Percentiles rank a stretch among this genome's conserved stretches.
These are phyloP conservation scores for Sonneratia caseolaris DNA, from an alignment of 345 rosid species.

Conservation along the genomic window DNA sequence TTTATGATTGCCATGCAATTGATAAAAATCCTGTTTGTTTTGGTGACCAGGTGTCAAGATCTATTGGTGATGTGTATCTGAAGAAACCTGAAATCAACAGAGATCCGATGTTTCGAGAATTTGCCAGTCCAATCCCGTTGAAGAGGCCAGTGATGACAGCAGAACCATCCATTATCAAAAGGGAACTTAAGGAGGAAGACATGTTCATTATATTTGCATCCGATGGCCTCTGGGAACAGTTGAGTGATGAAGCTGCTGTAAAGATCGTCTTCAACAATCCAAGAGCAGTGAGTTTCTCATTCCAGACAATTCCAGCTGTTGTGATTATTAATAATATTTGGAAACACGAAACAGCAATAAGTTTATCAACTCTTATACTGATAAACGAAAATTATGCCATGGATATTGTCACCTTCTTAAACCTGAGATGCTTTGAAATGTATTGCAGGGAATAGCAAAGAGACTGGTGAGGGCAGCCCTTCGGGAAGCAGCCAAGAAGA, in stretches of 20 bases:
- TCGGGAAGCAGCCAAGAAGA: constrained; percentile 61
- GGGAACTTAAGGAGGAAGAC: constrained; percentile 70
- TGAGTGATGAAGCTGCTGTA: constrained; percentile 83
- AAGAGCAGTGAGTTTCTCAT: constrained; percentile 56
- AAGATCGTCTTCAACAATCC: constrained; percentile 79
- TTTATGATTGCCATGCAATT: too few species aligned
- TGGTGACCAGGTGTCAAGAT: constrained; percentile 74
- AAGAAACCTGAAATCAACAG: constrained; percentile 87
- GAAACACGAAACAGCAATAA: background rate
- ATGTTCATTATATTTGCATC: constrained; percentile 90
- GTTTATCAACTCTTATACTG: too few species aligned
- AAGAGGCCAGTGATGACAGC: constrained; percentile 80
- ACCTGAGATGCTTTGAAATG: background rate
- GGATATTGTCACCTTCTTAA: background rate
- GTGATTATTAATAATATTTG: background rate
- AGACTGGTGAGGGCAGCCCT: constrained; percentile 67
- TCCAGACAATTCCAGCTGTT: background rate
- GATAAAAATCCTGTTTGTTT: background rate
- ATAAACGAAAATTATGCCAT: background rate
- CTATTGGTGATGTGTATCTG: constrained; percentile 93
- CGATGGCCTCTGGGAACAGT: constrained; percentile 99
- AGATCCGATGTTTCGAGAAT: constrained; percentile 69
- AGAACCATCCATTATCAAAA: constrained; percentile 69
- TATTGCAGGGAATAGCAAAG: constrained; percentile 53
- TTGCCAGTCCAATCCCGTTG: constrained; percentile 64